These are phyloP conservation scores for Ceratobasidium theobromae DNA, from an alignment of 1,284 basidiomycete species.

Conservation along the genomic window DNA sequence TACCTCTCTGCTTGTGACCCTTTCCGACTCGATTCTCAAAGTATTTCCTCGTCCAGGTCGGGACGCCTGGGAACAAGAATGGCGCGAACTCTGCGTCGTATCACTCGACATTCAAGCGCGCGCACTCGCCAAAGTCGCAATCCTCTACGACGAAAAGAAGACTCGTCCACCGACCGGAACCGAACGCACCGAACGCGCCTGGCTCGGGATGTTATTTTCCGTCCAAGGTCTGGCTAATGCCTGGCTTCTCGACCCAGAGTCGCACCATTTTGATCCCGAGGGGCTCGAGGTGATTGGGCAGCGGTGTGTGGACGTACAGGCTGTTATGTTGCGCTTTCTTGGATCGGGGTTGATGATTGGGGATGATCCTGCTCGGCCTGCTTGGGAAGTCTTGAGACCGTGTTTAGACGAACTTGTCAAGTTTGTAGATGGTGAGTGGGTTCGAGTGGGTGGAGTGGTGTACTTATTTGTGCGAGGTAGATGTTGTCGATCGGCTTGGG, in stretches of 20 bases:
- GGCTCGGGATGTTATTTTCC: constrained; percentile 20
- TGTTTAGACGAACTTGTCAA: constrained; percentile 20
- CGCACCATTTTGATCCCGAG: background rate
- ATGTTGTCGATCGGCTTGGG: background rate
- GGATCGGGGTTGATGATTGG: constrained; percentile 6
- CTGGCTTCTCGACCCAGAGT: background rate
- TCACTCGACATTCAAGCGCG: constrained; percentile 17
- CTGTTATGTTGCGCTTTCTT: constrained; percentile 12
- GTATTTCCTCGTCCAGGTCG: constrained; percentile 1
- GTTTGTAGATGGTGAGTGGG: constrained; percentile 15
- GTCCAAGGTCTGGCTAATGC: constrained; percentile 16
- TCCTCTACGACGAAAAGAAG: constrained; percentile 16
- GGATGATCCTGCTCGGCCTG: constrained; percentile 15
- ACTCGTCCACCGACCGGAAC: constrained; percentile 5
- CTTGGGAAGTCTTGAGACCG: constrained; percentile 13
- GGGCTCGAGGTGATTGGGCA: background rate
- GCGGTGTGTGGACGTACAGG: constrained; percentile 5
- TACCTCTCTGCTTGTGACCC: constrained; percentile 2
- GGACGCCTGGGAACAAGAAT: constrained; percentile 7
- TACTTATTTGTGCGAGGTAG: background rate
- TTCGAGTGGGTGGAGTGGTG: no score
- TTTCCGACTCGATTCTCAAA: constrained; percentile 11
- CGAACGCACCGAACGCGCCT: constrained; percentile 1
- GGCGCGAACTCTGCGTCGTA: constrained; percentile 5
- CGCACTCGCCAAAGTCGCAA: background rate